These are phyloP conservation scores for Camellia oleifera DNA, from an alignment of 179 eudicot genomes.

Conservation along the genomic window DNA sequence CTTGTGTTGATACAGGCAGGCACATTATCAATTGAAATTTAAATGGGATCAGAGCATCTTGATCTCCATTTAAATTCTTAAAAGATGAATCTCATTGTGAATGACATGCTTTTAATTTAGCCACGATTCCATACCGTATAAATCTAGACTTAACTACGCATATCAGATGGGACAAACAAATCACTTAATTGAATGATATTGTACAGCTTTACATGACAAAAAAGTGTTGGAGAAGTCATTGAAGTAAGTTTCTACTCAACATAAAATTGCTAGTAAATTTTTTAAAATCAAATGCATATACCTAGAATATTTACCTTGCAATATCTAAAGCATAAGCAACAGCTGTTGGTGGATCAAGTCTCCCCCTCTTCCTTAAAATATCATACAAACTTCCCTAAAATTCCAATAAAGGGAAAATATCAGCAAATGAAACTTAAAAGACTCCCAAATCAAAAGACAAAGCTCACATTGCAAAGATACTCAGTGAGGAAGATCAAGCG, in stretches of 20 bases:
- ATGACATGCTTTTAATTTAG: background rate
- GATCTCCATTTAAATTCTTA: background rate
- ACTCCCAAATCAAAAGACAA: slow-evolving; percentile 1
- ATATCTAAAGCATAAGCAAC: slow-evolving; percentile 45
- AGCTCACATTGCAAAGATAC: slow-evolving; percentile 36
- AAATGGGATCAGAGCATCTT: background rate
- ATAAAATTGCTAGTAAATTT: background rate
- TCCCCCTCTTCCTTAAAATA: slow-evolving; percentile 38
- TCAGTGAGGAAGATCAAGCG: slow-evolving; percentile 44
- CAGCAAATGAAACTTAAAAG: background rate
- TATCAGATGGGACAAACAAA: background rate
- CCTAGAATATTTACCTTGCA: slow-evolving; percentile 32
- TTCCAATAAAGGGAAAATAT: slow-evolving; percentile 10
- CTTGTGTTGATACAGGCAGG: background rate
- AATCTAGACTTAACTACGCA: background rate
- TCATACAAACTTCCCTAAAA: slow-evolving; percentile 44
- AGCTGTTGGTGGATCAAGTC: slow-evolving; percentile 34
- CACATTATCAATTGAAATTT: background rate
- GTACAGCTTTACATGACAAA: background rate
- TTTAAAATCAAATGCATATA: background rate
- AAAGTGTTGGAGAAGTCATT: background rate
- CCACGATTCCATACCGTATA: background rate
- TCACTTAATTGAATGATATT: background rate
- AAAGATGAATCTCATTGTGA: background rate
- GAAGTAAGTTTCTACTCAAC: background rate